Base-by-base conservation (phyloP, 164 flowering plant genomes). In the Stephania yunnanensis region DNA sequence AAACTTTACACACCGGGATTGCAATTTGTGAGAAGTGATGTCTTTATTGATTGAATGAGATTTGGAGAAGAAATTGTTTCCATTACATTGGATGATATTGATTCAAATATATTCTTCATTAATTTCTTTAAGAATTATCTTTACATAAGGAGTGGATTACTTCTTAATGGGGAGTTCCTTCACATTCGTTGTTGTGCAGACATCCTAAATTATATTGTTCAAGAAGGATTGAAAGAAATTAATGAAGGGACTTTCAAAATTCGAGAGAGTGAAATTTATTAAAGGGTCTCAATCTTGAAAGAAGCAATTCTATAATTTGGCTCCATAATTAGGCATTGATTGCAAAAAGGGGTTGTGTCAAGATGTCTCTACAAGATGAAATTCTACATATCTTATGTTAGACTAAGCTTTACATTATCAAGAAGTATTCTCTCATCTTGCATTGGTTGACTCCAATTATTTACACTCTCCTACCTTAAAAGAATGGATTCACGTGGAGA, bases 321-420 rank as follows among this genome's bases (percentile, higher is more conserved):
- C 36, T 12, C 69, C 5, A n/a, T 1, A 67, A 31, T 10, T 12
- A 67, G 5, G 1, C 2, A 4, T 67, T 22, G 30, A 66, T 11
- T 25, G 25, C 11, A 67, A 15, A 67, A 67, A 7, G 5, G 69
- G 69, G 36, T 22, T 67, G 3, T n/a, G 69, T n/a, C 30, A 10
- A 10, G 69, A 67, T n/a, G 69, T 67, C 22, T n/a, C 1, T 6
- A 67, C 69, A 67, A 67, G 69, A 67, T 67, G 42, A 42, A 67
- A 67, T 25, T 25, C 25, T 25, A 25, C 25, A 25, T 25, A 25
- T 25, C 25, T 25, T 25, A 25, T 25, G 25, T 4, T 67, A 10
- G 30, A 22, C 4, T 22, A 0, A 1, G 25, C 25, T 15, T 29
- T 67, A 29, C 36, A 22, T 12, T 67, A 67, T 67, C 25, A 0